Evolutionary conservation across 2,329 filamentous ascomycete species (phyloP), one percentile per base, ranked within the genome.

Genomic region (Colletotrichum orbiculare): DNA sequence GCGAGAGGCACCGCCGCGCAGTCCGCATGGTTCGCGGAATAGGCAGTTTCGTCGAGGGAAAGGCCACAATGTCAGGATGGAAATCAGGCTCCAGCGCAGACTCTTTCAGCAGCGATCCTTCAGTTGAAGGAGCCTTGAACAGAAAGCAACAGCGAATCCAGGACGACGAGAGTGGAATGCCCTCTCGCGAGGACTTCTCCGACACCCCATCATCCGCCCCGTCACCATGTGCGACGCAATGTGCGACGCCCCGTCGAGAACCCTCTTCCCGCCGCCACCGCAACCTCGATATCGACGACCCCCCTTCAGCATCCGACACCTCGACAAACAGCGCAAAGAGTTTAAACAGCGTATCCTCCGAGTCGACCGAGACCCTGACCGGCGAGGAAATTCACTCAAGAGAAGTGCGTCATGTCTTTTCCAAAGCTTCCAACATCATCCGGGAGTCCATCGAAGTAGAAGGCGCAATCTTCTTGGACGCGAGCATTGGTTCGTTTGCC

Each of bases 401-500:
- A 9, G 38, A 13, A 67, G 72, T 64, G 68, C 72, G 1, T 46
- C 25, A 71, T 2, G 68, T 82, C 4, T 82, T 83, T 55, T 77
- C 77, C 0, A 81, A 79, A 25, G 83, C 82, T 7, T 77, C 82
- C 8, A 77, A 77, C 35, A 72, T 83, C 3, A 73, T 84, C 7
- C 71, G 78, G 1, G 73, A 82, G 35, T 77, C 79, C 0, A 71
- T 83, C 3, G 77, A 79, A 11, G 73, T 78, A 0, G 67, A 69
- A 17, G 66, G 65, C 4, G 52, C 57, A 1, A 5, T 69, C 0
- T 69, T 69, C 6, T 43, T 69, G 6, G 63, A 69, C 8, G 67
- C 67, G 1, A 70, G 64, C 5, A 70, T 75, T 11, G 68, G 67
- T 0, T 71, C 72, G 0, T 74, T 72, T 50, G 73, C 73, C 1